A percentile compares a stretch with the other conserved stretches of the same genome.
phyloP scores from a whole-genome alignment of 345 rosid species.

The Eucalyptus caleyi region DNA sequence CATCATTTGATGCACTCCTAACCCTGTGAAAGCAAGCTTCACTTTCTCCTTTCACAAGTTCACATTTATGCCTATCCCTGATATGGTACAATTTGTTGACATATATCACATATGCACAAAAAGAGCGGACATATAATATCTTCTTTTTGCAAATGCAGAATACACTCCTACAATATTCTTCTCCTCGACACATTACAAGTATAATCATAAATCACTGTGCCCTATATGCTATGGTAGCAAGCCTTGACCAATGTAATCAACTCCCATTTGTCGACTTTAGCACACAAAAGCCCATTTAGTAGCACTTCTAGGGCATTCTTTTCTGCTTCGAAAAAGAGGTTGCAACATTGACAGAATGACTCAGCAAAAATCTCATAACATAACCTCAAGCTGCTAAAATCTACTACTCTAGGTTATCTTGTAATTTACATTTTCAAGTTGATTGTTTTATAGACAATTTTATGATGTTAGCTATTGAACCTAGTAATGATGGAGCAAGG shows the following conservation, averaged over 20 bases:
- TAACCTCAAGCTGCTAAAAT: no score
- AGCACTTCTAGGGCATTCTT: no score
- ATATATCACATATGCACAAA: neutral
- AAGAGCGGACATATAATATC: neutral
- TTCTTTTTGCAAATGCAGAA: neutral
- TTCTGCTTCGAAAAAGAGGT: no score
- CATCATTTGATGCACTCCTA: neutral
- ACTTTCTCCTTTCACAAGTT: neutral
- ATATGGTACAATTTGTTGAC: neutral
- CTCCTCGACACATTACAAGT: neutral
- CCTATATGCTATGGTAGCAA: neutral
- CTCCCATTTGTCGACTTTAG: no score
- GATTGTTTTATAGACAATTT: fast-evolving
- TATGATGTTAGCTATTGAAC: no score
- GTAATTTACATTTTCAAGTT: no score
- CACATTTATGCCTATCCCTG: neutral
- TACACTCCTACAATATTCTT: neutral
- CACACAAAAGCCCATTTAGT: no score
- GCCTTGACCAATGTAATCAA: no score
- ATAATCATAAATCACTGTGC: neutral
- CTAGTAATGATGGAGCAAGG: fast-evolving
- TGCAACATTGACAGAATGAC: no score
- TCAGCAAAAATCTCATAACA: no score
- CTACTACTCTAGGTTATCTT: no score
- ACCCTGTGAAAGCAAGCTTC: neutral